Conservation (phyloP, 1,284 basidiomycete genomes). For the Sporisorium graminicola region DNA sequence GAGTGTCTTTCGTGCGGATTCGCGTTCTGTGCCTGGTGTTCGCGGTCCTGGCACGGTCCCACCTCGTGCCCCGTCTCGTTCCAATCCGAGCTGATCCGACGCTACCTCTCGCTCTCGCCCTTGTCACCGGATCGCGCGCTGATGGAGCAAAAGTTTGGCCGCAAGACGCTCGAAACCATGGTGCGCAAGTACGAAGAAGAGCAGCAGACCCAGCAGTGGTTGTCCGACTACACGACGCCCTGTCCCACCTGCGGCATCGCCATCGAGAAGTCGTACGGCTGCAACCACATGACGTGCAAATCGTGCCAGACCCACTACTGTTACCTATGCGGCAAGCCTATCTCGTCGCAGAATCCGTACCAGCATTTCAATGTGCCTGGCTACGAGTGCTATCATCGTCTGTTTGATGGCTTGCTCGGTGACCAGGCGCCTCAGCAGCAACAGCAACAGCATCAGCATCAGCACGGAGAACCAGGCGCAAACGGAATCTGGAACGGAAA, state of each 20-base stretch:
- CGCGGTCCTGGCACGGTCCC: constrained; percentile 48
- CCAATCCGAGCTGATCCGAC: constrained; percentile 39
- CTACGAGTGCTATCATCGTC: constrained; percentile 36
- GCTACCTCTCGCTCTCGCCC: constrained; percentile 25
- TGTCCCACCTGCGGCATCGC: constrained; percentile 50
- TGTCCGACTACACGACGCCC: constrained; percentile 40
- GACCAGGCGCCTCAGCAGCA: constrained; percentile 21
- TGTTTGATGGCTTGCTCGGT: constrained; percentile 43
- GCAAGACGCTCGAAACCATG: constrained; percentile 41
- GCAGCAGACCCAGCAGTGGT: constrained; percentile 42
- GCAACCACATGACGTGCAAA: constrained; percentile 59
- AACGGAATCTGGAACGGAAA: too few species aligned
- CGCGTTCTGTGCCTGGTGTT: constrained; percentile 54
- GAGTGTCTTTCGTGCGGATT: constrained; percentile 49
- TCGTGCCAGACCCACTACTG: constrained; percentile 53
- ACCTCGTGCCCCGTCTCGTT: constrained; percentile 38
- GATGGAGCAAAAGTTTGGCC: constrained; percentile 42
- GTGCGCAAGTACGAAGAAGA: constrained; percentile 47
- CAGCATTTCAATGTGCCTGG: constrained; percentile 47
- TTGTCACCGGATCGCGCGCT: constrained; percentile 21
- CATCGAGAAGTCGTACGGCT: constrained; percentile 53
- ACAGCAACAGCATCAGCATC: constrained; percentile 7
- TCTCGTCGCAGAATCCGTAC: constrained; percentile 47
- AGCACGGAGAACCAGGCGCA: too few species aligned
- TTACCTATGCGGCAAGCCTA: constrained; percentile 50